Conservation (phyloP, 768 basidiomycete genomes). For the Naganishia vaughanmartiniae region DNA sequence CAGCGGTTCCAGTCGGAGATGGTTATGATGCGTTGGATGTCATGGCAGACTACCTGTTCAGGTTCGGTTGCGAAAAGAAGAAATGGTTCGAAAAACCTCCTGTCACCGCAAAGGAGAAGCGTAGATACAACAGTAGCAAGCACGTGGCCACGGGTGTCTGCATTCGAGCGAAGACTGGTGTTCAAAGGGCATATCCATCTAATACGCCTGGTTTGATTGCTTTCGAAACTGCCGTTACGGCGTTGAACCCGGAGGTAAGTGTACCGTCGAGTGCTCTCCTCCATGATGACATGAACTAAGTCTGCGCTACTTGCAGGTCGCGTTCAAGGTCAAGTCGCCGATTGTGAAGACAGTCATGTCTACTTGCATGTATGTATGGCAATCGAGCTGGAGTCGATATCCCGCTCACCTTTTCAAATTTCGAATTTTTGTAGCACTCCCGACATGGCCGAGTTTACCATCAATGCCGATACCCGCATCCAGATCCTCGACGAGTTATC, state of each 20-base stretch:
- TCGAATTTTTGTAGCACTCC: conserved; percentile 34
- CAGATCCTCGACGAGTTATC: conserved; percentile 78
- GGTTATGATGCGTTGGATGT: conserved; percentile 48
- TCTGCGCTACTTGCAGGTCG: conserved; percentile 76
- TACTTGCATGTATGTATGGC: conserved; percentile 40
- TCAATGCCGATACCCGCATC: conserved; percentile 77
- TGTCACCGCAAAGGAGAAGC: conserved; percentile 32
- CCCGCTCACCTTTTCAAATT: conserved; percentile 47
- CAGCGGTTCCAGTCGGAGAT: conserved; percentile 42
- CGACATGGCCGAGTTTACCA: conserved; percentile 48
- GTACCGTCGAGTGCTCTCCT: not conserved
- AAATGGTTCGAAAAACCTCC: conserved; percentile 46
- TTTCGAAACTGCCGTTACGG: conserved; percentile 74
- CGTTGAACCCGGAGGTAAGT: conserved; percentile 72
- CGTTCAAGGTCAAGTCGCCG: conserved; percentile 66
- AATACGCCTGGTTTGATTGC: conserved; percentile 75
- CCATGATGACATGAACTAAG: conserved; percentile 66
- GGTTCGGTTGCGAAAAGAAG: conserved; percentile 43
- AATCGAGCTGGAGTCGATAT: conserved; percentile 58
- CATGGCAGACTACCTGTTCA: conserved; percentile 48
- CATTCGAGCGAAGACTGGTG: conserved; percentile 43
- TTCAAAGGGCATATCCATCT: conserved; percentile 72
- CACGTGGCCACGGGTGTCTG: conserved; percentile 41
- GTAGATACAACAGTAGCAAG: not conserved
- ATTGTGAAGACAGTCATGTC: conserved; percentile 33